A percentile compares a stretch with the other conserved stretches of the same genome.
phyloP scores from a whole-genome alignment of 2,329 filamentous ascomycete genomes.

The Pseudogymnoascus sp. region DNA sequence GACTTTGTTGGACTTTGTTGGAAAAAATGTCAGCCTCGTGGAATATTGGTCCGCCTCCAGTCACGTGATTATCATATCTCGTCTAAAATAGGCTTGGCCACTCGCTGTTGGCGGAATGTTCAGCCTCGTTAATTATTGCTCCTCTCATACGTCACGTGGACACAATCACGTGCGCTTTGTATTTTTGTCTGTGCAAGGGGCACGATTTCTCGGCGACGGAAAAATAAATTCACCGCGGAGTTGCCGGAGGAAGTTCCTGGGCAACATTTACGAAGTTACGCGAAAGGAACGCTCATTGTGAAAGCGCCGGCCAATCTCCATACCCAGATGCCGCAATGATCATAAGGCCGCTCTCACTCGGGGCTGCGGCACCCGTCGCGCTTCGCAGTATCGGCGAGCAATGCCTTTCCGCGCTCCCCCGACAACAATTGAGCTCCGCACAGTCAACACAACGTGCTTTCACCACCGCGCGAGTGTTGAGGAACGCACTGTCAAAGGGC shows the following conservation, averaged over 20 bases:
- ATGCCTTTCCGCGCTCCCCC: not conserved
- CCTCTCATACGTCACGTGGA: not conserved
- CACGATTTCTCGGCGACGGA: not conserved
- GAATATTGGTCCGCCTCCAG: not conserved
- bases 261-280: slow-evolving; percentile 2
- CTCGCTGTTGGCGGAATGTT: not conserved
- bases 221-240: not conserved
- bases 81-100: not conserved
- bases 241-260: slow-evolving; percentile 5
- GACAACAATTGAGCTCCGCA: not conserved
- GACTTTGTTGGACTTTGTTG: not conserved
- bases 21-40: not conserved
- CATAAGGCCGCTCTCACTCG: slow-evolving; percentile 9
- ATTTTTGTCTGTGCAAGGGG: not conserved
- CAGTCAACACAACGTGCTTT: not conserved
- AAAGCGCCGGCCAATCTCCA: not conserved
- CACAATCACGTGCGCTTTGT: not conserved
- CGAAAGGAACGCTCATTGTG: slow-evolving; percentile 4
- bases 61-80: not conserved
- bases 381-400: slow-evolving; percentile 1
- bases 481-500: not conserved
- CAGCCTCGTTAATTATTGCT: not conserved
- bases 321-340: slow-evolving; percentile 9
- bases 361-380: slow-evolving; percentile 6
- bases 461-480: slow-evolving; percentile 7